Percentiles rank a stretch among this genome's conserved stretches.
Conservation (phyloP, 129 eudicot species). For the Cynara cardunculus region DNA sequence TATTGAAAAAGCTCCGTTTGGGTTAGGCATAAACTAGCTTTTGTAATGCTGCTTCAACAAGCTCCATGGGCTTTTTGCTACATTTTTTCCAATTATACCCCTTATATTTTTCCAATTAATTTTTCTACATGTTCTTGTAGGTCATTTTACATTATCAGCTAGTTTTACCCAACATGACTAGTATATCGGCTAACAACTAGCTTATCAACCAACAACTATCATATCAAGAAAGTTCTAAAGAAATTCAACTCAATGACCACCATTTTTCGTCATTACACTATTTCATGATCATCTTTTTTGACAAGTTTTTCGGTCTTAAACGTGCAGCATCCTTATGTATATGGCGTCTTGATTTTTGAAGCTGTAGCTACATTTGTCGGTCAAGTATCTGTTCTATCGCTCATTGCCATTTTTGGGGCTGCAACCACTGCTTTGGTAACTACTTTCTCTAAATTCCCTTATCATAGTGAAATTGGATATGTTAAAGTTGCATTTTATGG, state of each 20-base stretch:
- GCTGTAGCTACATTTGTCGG: slow-evolving; percentile 86
- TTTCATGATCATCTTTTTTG: slow-evolving; percentile 4
- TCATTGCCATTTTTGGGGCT: slow-evolving; percentile 84
- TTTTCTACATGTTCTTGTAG: background rate
- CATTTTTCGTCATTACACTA: background rate
- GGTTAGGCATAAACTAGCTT: background rate
- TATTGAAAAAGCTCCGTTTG: background rate
- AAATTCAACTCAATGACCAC: background rate
- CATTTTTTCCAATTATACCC: background rate
- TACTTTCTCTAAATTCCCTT: background rate
- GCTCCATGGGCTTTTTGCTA: background rate
- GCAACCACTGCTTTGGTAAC: slow-evolving; percentile 89
- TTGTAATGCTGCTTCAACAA: background rate
- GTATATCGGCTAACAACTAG: too few species aligned
- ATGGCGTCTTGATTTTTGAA: slow-evolving; percentile 80
- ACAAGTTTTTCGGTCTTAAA: background rate
- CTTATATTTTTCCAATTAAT: background rate
- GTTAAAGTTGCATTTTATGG: slow-evolving; percentile 6
- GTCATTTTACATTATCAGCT: background rate
- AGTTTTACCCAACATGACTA: too few species aligned
- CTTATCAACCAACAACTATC: background rate
- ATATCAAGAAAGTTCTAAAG: slow-evolving; percentile 2
- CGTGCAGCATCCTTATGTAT: slow-evolving; percentile 81
- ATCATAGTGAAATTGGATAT: background rate
- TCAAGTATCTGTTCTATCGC: slow-evolving; percentile 87